These are phyloP conservation scores for Oldenlandia corymbosa DNA, from an alignment of 257 asterid species.

Conservation along the genomic window DNA sequence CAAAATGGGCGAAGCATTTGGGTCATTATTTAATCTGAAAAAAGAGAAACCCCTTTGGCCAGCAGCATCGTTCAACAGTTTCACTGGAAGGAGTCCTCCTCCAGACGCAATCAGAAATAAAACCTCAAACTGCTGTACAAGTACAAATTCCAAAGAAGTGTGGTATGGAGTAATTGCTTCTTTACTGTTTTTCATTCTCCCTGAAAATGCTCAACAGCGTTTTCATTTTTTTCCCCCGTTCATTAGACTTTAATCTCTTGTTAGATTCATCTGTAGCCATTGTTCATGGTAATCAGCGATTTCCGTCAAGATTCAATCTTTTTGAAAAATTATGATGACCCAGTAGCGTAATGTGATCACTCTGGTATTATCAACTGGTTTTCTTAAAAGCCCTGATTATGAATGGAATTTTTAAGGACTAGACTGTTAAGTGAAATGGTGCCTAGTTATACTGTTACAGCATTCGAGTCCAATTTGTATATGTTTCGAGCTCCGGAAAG, in stretches of 20 bases:
- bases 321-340: not conserved
- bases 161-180: constrained; percentile 7
- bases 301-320: not conserved
- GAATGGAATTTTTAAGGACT: not conserved
- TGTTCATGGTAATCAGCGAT: not conserved
- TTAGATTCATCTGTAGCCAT: not conserved
- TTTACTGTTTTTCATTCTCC: not conserved
- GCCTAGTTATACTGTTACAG: not conserved
- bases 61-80: too few species aligned
- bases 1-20: too few species aligned
- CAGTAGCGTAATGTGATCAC: not conserved
- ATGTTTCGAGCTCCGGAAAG: not conserved
- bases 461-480: not conserved
- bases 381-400: not conserved
- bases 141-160: not conserved
- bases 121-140: not conserved
- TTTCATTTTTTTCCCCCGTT: too few species aligned
- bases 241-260: too few species aligned
- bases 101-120: not conserved
- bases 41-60: too few species aligned
- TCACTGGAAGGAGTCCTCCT: not conserved
- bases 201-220: not conserved
- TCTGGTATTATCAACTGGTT: not conserved
- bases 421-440: constrained; percentile 2
- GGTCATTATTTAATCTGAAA: too few species aligned